A percentile compares a stretch with the other conserved stretches of the same genome.
phyloP scores from a whole-genome alignment of 2,329 filamentous ascomycete genomes.

The Diplocarpon rosae region DNA sequence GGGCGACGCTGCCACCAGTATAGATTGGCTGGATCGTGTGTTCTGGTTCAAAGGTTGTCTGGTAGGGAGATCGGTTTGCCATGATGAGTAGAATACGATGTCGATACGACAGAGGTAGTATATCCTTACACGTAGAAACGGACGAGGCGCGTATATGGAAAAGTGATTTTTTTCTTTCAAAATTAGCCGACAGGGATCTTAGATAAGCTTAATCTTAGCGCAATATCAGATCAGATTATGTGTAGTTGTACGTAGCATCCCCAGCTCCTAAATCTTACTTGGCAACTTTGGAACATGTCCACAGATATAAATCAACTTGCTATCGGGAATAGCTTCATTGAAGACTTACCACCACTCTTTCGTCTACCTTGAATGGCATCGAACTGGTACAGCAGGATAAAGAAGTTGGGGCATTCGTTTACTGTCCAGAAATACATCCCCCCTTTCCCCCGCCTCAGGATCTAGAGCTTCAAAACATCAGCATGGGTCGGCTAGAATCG shows the following conservation, averaged over 20 bases:
- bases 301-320: too few relatives aligned
- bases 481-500: constrained; percentile 20
- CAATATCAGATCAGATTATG: background rate
- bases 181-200: background rate
- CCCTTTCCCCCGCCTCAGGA: too few relatives aligned
- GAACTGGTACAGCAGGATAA: too few relatives aligned
- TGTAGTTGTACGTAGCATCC: too few relatives aligned
- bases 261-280: background rate
- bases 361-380: too few relatives aligned
- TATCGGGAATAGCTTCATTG: too few relatives aligned
- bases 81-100: constrained; percentile 29
- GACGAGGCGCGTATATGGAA: background rate
- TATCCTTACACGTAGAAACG: background rate
- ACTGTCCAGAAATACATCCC: too few relatives aligned
- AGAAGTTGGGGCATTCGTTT: too few relatives aligned
- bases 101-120: background rate
- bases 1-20: constrained; percentile 76
- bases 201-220: constrained; percentile 26
- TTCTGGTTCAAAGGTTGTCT: constrained; percentile 81
- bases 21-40: constrained; percentile 86
- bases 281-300: too few relatives aligned
- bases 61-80: constrained; percentile 53
- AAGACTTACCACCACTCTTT: too few relatives aligned
- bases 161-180: too few relatives aligned
- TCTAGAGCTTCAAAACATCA: background rate